Base-by-base conservation (phyloP, 2,329 filamentous ascomycete species). In the Paracamarosporium sp. region DNA sequence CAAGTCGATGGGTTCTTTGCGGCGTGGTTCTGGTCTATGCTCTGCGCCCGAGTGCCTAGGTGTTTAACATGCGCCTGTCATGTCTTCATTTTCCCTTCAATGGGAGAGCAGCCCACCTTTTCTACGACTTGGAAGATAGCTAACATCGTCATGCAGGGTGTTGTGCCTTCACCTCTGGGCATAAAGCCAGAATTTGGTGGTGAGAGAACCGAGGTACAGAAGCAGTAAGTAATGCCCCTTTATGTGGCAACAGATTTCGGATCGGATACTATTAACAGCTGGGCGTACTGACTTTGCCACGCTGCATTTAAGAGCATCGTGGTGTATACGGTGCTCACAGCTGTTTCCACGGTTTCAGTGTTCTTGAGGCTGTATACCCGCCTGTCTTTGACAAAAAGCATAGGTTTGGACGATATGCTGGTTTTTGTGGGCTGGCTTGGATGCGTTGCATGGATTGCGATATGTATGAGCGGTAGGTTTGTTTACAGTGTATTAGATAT, bases 281-380 rank as follows among this genome's bases (percentile, higher is more conserved):
- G 20, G 5, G 5, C 5, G 11, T 41, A 8, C 38, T 41, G 13
- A 41, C 17, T 12, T 24, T 24, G 5, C 20, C 17, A 25, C 17
- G 20, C 17, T 41, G 20, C 22, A 9, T 24, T 20, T 41, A 41
- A 20, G 17, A 41, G 17, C 38, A 24, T 41, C 38, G 9, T 24
- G 7, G 38, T 15, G 9, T 41, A 41, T 41, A 24, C 38, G 20
- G 12, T 20, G 9, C 38, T 63, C 54, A 66, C 58, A 11, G 50
- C 50, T 7, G 20, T 66, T 9, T 64, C 64, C 22, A 55, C 61
- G 5, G 27, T 61, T 8, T 38, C 61, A 13, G 50, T 66, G 8
- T 53, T 36, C 1, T 44, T 66, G 38, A 58, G 64, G 35, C 20
- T 66, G n/a, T 64, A 65, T 48, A 66, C 64, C 7, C 60, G 64